Evolutionary conservation across 2,329 filamentous ascomycete species (phyloP), one percentile per base, ranked within the genome.

Genomic region (Lasiodiplodia sp.): DNA sequence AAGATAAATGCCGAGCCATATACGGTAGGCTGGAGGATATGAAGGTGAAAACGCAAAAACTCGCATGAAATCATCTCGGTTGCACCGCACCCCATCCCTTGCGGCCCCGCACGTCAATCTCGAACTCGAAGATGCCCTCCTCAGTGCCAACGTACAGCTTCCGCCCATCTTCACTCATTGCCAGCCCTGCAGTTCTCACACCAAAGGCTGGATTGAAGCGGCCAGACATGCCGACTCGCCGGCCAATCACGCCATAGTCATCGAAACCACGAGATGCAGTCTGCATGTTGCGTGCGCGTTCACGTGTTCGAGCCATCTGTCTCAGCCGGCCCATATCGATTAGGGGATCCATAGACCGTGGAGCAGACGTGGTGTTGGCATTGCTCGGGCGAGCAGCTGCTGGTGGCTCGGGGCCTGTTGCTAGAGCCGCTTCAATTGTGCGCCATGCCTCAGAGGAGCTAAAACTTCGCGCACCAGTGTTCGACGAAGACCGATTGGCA

Each of bases 91-190:
- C 79, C 70, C 78, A 81, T 51, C 75, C 77, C 77, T 88, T 91
- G 69, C 92, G 84, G 68, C 82, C 84, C 60, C 86, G 83, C 21
- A 89, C 73, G 75, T 93, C 89, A 71, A 94, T 85, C 40, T 85
- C 86, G 73, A 92, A 88, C 79, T 94, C 91, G 74, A 92, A 92
- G 66, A 94, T 90, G 68, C 92, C 92, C 72, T 92, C 89, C 75
- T 92, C 89, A 40, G 80, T 83, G 5, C 81, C 82, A 44, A 79
- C 83, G 74, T 82, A 85, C 44, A 85, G 73, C 66, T 73, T 83
- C 23, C 80, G 73, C 10, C 83, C 83, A 73, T 85, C 83, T 31
- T 78, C 75, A 74, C 82, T 84, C 76, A 85, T 82, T 5, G 83
- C 83, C 66, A 85, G 71, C 5, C 83, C 83, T 6, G 83, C 82